phyloP scores from a whole-genome alignment of 805 yeast genomes.

The Yamadazyma sp. region DNA sequence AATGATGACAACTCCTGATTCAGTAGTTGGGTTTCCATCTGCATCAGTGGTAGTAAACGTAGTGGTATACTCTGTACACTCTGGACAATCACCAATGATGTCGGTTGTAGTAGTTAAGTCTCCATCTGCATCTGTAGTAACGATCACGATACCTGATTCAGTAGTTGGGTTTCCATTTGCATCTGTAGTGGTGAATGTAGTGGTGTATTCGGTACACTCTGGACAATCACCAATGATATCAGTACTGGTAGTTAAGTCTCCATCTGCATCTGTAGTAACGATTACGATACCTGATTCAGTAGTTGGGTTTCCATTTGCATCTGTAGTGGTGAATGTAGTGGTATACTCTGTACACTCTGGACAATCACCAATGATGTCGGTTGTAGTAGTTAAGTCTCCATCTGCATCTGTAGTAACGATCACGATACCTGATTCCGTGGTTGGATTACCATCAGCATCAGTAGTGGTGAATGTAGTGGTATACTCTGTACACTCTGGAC shows the following conservation, averaged over 20 bases:
- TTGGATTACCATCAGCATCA: constrained; percentile 10
- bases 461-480: constrained; percentile 13
- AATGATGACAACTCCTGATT: constrained; percentile 13
- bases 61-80: constrained; percentile 10
- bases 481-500: constrained; percentile 10
- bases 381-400: constrained; percentile 13
- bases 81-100: constrained; percentile 8
- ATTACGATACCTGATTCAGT: constrained; percentile 12
- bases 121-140: constrained; percentile 14
- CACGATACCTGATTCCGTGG: constrained; percentile 14
- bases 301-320: constrained; percentile 5
- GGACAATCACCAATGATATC: constrained; percentile 7
- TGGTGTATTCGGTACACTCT: constrained; percentile 12
- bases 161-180: constrained; percentile 12
- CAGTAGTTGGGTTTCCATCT: constrained; percentile 7
- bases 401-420: constrained; percentile 13
- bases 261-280: constrained; percentile 12
- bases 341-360: constrained; percentile 5
- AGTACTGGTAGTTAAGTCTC: constrained; percentile 13
- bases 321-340: constrained; percentile 8
- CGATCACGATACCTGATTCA: constrained; percentile 13
- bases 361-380: constrained; percentile 9
- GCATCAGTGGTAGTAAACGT: constrained; percentile 13
- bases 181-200: constrained; percentile 13
- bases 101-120: constrained; percentile 12